Evolutionary conservation across 2,329 filamentous ascomycete species (phyloP).

Genomic region (Paecilomyces variotii): DNA sequence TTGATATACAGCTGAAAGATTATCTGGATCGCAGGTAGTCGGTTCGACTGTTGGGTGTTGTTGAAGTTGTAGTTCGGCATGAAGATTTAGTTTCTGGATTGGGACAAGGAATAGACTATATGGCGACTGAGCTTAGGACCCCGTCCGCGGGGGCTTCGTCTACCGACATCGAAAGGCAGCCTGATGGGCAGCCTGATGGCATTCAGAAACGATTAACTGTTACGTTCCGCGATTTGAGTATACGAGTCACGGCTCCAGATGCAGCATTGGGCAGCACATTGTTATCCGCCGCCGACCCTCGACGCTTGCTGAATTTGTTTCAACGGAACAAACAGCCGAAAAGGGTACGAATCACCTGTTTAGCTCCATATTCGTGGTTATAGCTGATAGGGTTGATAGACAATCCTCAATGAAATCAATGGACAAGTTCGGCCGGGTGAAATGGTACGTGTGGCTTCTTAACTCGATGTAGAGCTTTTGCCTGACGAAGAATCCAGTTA

Average conservation of each 20-base stretch:
- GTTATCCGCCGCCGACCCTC: conserved; percentile 24
- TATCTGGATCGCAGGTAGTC: background rate
- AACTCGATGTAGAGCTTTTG: background rate
- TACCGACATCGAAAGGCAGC: background rate
- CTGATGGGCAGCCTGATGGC: background rate
- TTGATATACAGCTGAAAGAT: background rate
- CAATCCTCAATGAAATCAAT: conserved; percentile 30
- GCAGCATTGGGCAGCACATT: conserved; percentile 28
- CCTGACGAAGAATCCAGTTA: conserved; percentile 32
- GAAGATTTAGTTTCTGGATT: background rate
- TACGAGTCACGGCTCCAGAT: conserved; percentile 28
- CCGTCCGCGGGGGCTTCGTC: background rate
- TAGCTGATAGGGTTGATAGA: conserved; percentile 15
- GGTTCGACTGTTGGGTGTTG: background rate
- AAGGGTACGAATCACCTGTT: conserved; percentile 15
- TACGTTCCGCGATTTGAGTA: conserved; percentile 27
- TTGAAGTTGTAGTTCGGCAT: background rate
- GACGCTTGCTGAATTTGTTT: conserved; percentile 17
- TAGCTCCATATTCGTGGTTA: background rate
- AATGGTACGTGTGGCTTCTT: conserved; percentile 24
- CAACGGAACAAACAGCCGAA: conserved; percentile 13
- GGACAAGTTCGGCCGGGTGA: conserved; percentile 37
- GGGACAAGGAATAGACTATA: conserved; percentile 10
- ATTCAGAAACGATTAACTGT: conserved; percentile 26
- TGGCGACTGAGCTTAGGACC: background rate